Base-by-base conservation (phyloP, 768 basidiomycete species). In the Tephrocybe sp. region DNA sequence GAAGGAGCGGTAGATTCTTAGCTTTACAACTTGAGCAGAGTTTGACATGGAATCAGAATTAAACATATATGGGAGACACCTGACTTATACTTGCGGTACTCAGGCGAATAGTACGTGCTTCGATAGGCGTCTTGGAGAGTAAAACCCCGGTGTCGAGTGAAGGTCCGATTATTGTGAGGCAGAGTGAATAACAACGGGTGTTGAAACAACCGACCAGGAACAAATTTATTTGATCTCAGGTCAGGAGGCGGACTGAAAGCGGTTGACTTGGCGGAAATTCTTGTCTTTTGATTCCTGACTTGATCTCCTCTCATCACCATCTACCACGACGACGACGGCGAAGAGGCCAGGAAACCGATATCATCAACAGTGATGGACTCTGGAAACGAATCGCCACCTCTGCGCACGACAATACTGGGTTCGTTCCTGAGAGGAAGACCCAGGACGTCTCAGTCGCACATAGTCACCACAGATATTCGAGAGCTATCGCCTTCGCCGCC, bases 391-490 rank as follows among this genome's bases (percentile, higher is more conserved):
- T 73, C 73, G n/a, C 65, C 73, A 25, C 69, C 71, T 9, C 58
- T 76, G 27, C 74, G 86, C 49, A 73, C 80, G 49, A 83, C 83
- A 52, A 87, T 90, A 64, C 76, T 90, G 39, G 82, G 86, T 51
- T 83, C 83, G 44, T 82, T 89, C 65, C 74, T 90, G 52, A 82
- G 87, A 51, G 80, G 79, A 38, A 73, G 87, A 53, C 86, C 85
- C 15, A 76, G 86, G 58, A 86, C 78, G 37, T 86, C 85, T 26
- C 77, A 83, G 65, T 83, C 83, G 18, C 79, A 83, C 64, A 69
- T 68, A 69, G 70, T 67, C 67, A 66, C 60, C 55, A 62, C 55
- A 54, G 64, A 51, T 53, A 57, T 49, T 36, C 66, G 72, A 43
- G 75, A 79, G 45, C 64, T 72, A 24, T 73, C 78, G 5, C 78